Conservation (phyloP, 1,139 yeast genomes). For the Saccharomyces hybrid region DNA sequence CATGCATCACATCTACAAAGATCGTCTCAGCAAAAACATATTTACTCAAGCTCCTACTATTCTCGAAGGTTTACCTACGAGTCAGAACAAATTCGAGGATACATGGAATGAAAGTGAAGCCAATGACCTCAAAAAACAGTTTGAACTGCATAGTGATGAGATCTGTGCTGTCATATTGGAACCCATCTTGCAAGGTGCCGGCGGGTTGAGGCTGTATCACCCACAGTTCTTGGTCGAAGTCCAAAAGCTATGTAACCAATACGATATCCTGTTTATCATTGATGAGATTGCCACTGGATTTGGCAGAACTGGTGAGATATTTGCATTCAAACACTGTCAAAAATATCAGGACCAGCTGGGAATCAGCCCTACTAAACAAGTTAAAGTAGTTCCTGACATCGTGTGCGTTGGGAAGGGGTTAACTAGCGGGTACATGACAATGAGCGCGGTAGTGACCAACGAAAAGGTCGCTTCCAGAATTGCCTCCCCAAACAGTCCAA, state of each 20-base stretch:
- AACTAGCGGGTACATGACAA: slow-evolving; percentile 32
- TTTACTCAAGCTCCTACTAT: slow-evolving; percentile 28
- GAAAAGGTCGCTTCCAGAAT: slow-evolving; percentile 15
- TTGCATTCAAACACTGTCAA: slow-evolving; percentile 27
- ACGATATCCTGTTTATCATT: slow-evolving; percentile 30
- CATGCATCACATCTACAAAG: slow-evolving; percentile 30
- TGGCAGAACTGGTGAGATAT: slow-evolving; percentile 32
- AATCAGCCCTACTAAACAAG: slow-evolving; percentile 9
- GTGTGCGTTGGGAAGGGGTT: slow-evolving; percentile 30
- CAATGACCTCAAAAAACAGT: slow-evolving; percentile 21
- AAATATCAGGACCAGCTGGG: slow-evolving; percentile 11
- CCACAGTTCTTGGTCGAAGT: slow-evolving; percentile 30
- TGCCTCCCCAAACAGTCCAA: slow-evolving; percentile 12
- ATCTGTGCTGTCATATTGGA: slow-evolving; percentile 35
- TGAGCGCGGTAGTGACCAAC: slow-evolving; percentile 30
- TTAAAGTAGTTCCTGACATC: slow-evolving; percentile 31
- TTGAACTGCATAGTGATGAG: slow-evolving; percentile 22
- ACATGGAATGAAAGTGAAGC: slow-evolving; percentile 20
- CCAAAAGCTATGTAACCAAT: slow-evolving; percentile 29
- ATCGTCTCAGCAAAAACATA: slow-evolving; percentile 27
- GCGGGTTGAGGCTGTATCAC: slow-evolving; percentile 32
- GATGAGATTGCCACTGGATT: slow-evolving; percentile 35
- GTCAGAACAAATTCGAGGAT: slow-evolving; percentile 5
- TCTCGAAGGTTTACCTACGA: slow-evolving; percentile 13
- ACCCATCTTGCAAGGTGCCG: slow-evolving; percentile 37